A percentile compares a stretch with the other conserved stretches of the same genome.
Conservation (phyloP, 164 flowering plant genomes). For the Cinnamomum chago region DNA sequence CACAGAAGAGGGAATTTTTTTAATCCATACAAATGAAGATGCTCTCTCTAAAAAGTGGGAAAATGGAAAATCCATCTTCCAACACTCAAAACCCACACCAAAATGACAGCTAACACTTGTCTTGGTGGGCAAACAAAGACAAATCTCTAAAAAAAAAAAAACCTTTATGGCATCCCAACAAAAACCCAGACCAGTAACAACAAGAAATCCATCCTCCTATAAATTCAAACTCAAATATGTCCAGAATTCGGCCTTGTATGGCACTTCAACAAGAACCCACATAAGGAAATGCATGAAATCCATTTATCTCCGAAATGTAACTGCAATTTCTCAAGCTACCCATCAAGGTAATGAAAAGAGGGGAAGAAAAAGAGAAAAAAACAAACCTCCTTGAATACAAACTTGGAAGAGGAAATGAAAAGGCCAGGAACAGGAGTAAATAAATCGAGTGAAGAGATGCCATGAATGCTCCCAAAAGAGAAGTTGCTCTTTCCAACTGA, state of each 20-base stretch:
- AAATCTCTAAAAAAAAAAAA: too few species aligned
- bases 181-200: background rate
- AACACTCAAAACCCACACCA: too few species aligned
- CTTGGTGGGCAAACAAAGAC: background rate
- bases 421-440: conserved; percentile 12
- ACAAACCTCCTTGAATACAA: conserved; percentile 10
- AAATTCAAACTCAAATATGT: background rate
- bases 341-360: background rate
- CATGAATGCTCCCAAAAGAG: conserved; percentile 20
- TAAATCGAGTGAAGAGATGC: conserved; percentile 23
- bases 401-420: conserved; percentile 13
- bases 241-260: background rate
- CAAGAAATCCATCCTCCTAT: background rate
- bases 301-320: background rate
- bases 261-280: conserved; percentile 6
- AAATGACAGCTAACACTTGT: too few species aligned
- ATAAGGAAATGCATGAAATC: background rate
- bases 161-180: background rate
- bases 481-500: background rate
- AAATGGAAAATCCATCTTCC: background rate
- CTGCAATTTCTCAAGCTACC: background rate
- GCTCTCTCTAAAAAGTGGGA: too few species aligned
- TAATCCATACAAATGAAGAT: too few species aligned
- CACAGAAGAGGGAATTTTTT: background rate
- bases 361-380: background rate